These are phyloP conservation scores for Phytophthora melonis DNA, from an alignment of 352 stramenopile genomes.

Conservation along the genomic window DNA sequence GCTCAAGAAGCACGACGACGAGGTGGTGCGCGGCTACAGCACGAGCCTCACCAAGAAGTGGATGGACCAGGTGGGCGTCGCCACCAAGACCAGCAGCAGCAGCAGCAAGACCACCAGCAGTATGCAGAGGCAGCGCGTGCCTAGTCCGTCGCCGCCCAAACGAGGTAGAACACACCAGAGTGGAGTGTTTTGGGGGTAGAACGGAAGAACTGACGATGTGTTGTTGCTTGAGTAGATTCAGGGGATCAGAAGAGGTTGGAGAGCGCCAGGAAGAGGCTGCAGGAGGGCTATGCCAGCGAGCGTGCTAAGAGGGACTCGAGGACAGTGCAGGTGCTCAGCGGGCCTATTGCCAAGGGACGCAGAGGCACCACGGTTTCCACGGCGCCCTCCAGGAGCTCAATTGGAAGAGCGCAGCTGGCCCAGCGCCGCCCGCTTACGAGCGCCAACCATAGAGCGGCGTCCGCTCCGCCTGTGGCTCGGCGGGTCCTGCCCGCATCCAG, in stretches of 20 bases:
- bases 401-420: slow-evolving; percentile 48
- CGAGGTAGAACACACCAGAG: slow-evolving; percentile 26
- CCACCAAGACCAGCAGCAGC: neutral
- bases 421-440: slow-evolving; percentile 44
- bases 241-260: slow-evolving; percentile 65
- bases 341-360: slow-evolving; percentile 61
- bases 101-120: slow-evolving; percentile 4
- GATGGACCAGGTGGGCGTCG: slow-evolving; percentile 77
- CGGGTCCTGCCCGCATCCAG: slow-evolving; percentile 35
- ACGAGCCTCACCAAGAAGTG: slow-evolving; percentile 86
- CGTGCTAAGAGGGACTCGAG: slow-evolving; percentile 76
- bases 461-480: slow-evolving; percentile 40
- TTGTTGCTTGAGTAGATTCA: slow-evolving; percentile 20
- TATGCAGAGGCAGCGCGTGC: neutral
- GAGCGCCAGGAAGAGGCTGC: slow-evolving; percentile 74
- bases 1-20: slow-evolving; percentile 87
- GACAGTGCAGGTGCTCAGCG: slow-evolving; percentile 76
- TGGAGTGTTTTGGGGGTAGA: neutral
- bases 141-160: slow-evolving; percentile 42
- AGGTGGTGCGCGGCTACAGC: slow-evolving; percentile 84
- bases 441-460: slow-evolving; percentile 29
- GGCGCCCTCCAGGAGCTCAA: slow-evolving; percentile 60
- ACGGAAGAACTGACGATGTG: neutral
- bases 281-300: slow-evolving; percentile 79
- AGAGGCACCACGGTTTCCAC: slow-evolving; percentile 74